phyloP scores from a whole-genome alignment of 2,329 filamentous ascomycete species.

The Corniculantispora saksenae region DNA sequence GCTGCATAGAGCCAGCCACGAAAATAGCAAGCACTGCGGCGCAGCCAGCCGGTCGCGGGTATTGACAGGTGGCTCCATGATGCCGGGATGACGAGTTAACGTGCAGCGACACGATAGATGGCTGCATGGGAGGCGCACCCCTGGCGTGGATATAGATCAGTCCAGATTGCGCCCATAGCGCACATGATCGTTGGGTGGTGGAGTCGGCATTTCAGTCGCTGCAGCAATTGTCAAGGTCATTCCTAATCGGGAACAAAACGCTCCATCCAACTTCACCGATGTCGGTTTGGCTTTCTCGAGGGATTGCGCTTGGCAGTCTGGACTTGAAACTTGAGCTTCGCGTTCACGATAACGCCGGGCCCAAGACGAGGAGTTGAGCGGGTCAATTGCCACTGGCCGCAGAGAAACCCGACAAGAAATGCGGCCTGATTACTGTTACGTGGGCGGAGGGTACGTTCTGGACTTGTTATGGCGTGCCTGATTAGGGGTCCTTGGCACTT shows the following conservation, averaged over 20 bases:
- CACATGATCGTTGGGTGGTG: conserved; percentile 18
- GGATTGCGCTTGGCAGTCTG: not conserved
- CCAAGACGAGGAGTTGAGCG: not conserved
- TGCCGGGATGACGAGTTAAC: conserved; percentile 5
- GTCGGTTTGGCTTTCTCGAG: conserved; percentile 17
- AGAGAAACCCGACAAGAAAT: not conserved
- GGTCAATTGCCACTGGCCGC: not conserved
- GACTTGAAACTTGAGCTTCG: not conserved
- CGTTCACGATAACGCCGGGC: not conserved
- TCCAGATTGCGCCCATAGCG: conserved; percentile 9
- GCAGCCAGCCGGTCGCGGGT: conserved; percentile 3
- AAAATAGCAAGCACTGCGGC: not conserved
- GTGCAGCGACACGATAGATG: not conserved
- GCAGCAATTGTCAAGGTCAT: conserved; percentile 20
- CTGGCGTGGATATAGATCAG: conserved; percentile 15
- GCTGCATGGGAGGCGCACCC: not conserved
- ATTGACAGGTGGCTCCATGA: conserved; percentile 2
- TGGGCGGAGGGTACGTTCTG: not conserved
- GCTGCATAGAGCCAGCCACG: not conserved
- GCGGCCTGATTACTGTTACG: not conserved
- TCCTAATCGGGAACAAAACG: conserved; percentile 18
- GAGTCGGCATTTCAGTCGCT: conserved; percentile 16
- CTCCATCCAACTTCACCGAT: conserved; percentile 17
- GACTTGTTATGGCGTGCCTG: not conserved
- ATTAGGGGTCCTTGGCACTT: not conserved